Base-by-base conservation (phyloP, 2,329 filamentous ascomycete species). In the Pseudogymnoascus sp. region DNA sequence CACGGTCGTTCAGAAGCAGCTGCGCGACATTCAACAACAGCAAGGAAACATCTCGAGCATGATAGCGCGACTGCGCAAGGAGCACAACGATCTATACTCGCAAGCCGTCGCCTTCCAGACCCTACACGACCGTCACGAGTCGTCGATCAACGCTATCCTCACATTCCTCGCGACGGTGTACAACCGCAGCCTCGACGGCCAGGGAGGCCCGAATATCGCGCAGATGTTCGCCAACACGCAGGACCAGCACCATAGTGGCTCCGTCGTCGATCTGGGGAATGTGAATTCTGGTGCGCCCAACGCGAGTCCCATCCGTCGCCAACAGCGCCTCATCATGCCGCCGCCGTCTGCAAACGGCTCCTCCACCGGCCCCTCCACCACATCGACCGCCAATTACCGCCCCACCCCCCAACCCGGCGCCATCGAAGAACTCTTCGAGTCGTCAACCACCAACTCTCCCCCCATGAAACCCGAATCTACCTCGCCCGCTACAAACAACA, bases 141-240 rank as follows among this genome's bases (percentile, higher is more conserved):
- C 93, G 73, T 97, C 93, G 0, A 97, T 99, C 76, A 97, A 97
- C 72, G 93, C 93, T n/a, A 97, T 99, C 66, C 82, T 99, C 44
- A 96, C 93, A 60, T 97, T 99, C 75, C 82, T 99, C 19, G 95
- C 93, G 53, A 97, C 96, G 11, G 93, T 99, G 44, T 99, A 97
- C 77, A 89, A 96, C 67, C 89, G 96, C 71, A 96, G 91, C 67
- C 78, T 99, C 60, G 93, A 97, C 73, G 91, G 93, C 37, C 89
- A 93, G 69, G 87, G 86, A 33, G 83, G 84, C 16, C 81, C 85
- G 1, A 93, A 90, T 65, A 83, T 97, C 44, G 86, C 89, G 63
- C 93, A 96, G 68, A 88, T 96, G 72, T 90, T 97, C 72, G 86
- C 87, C 4, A 88, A 86, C 67, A 85, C 88, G 13, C 79, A 82